Conservation (phyloP, 179 eudicot genomes). For the Pouteria campechiana region DNA sequence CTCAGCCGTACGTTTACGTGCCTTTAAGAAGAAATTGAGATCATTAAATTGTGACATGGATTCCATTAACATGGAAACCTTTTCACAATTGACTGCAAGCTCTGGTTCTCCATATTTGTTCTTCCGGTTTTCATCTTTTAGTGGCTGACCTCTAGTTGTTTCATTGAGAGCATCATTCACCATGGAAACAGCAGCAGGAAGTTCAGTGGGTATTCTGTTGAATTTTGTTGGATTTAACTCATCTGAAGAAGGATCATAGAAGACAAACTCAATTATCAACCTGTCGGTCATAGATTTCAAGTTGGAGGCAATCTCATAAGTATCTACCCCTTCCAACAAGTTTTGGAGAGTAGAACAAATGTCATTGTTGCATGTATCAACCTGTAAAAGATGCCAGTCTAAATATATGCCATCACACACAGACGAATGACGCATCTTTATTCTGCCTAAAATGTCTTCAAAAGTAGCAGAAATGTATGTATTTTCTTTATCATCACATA, state of each 20-base stretch:
- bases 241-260: conserved; percentile 26
- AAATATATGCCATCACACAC: conserved; percentile 77
- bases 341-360: conserved; percentile 32
- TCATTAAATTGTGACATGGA: conserved; percentile 38
- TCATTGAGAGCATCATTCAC: conserved; percentile 8
- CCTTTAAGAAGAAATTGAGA: conserved; percentile 70
- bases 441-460: conserved; percentile 24
- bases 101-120: conserved; percentile 19
- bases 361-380: conserved; percentile 30
- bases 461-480: conserved; percentile 22
- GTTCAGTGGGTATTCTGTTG: conserved; percentile 30
- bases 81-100: conserved; percentile 11
- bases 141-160: conserved; percentile 16
- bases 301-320: conserved; percentile 13
- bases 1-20: conserved; percentile 22
- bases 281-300: conserved; percentile 23
- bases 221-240: conserved; percentile 20
- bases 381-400: conserved; percentile 72
- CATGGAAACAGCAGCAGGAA: conserved; percentile 11
- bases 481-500: conserved; percentile 33
- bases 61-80: conserved; percentile 16
- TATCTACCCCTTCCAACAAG: conserved; percentile 37
- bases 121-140: conserved; percentile 23
- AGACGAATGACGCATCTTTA: conserved; percentile 49
- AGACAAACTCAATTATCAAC: conserved; percentile 35